Percentiles rank a stretch among this genome's conserved stretches.
These are phyloP conservation scores for Jamesozyma lodderae DNA, from an alignment of 805 yeast species.

Conservation along the genomic window DNA sequence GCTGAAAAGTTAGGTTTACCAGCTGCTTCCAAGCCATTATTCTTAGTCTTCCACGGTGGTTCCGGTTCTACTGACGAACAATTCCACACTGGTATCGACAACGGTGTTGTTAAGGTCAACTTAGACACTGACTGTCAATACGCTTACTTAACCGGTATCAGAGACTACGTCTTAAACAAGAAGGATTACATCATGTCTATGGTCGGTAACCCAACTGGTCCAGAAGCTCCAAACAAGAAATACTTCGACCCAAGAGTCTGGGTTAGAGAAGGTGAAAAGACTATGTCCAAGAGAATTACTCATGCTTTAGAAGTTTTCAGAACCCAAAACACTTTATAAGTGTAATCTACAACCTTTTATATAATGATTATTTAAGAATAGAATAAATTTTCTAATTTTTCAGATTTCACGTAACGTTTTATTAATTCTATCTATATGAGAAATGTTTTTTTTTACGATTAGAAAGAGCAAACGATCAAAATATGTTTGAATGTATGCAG, in stretches of 20 bases:
- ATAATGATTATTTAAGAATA: too few relatives aligned
- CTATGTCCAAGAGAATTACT: conserved; percentile 80
- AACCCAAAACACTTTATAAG: conserved; percentile 53
- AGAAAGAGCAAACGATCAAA: too few relatives aligned
- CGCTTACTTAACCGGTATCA: conserved; percentile 94
- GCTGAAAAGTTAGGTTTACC: conserved; percentile 49
- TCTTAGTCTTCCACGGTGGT: conserved; percentile 99
- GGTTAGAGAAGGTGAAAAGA: conserved; percentile 99
- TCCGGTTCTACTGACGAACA: conserved; percentile 93
- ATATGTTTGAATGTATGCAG: too few relatives aligned
- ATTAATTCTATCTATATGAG: too few relatives aligned
- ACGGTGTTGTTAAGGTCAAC: conserved; percentile 98
- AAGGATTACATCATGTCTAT: conserved; percentile 83
- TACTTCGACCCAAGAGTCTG: conserved; percentile 99
- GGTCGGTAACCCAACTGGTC: conserved; percentile 99
- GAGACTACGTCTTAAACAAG: conserved; percentile 93
- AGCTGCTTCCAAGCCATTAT: conserved; percentile 58
- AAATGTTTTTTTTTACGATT: too few relatives aligned
- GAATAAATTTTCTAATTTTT: too few relatives aligned
- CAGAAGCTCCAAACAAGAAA: conserved; percentile 98
- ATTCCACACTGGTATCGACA: conserved; percentile 80
- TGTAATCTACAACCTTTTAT: too few relatives aligned
- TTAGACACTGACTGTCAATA: conserved; percentile 98
- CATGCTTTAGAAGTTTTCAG: conserved; percentile 83
- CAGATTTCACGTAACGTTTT: too few relatives aligned